These are phyloP conservation scores for Mycena albidolilacea DNA, from an alignment of 768 basidiomycete genomes.

Conservation along the genomic window DNA sequence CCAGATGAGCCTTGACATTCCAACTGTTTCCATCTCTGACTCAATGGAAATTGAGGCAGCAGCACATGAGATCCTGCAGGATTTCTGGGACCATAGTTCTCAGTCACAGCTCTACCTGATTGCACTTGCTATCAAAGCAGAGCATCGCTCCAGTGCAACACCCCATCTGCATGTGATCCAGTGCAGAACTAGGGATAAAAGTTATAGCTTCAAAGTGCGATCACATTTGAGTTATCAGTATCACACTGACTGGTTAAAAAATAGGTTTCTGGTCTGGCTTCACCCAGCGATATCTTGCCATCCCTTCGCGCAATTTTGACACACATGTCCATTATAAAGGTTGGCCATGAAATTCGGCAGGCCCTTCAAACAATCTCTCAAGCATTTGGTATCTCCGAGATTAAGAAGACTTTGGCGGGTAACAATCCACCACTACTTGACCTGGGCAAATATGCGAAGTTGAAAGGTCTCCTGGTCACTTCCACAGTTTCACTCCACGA, in stretches of 20 bases:
- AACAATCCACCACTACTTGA: too few relatives aligned
- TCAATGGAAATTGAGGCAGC: conserved; percentile 2
- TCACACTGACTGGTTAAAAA: too few relatives aligned
- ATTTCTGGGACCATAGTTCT: neutral
- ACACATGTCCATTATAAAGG: neutral
- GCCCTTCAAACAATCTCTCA: neutral
- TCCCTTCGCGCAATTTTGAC: conserved; percentile 2
- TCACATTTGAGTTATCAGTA: neutral
- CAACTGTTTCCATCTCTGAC: neutral
- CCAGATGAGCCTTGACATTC: neutral
- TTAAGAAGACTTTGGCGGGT: neutral
- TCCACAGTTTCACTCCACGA: neutral
- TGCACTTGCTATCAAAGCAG: neutral
- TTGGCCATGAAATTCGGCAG: neutral
- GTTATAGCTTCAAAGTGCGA: neutral
- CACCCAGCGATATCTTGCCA: neutral
- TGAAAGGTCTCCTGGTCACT: neutral
- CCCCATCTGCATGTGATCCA: conserved; percentile 2
- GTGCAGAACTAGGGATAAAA: neutral
- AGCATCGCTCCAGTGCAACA: neutral
- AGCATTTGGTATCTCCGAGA: neutral
- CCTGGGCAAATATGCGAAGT: too few relatives aligned
- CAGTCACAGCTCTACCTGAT: neutral
- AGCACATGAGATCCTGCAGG: neutral
- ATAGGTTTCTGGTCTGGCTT: neutral